Conservation (phyloP, 129 eudicot species). For the Escallonia rubra region DNA sequence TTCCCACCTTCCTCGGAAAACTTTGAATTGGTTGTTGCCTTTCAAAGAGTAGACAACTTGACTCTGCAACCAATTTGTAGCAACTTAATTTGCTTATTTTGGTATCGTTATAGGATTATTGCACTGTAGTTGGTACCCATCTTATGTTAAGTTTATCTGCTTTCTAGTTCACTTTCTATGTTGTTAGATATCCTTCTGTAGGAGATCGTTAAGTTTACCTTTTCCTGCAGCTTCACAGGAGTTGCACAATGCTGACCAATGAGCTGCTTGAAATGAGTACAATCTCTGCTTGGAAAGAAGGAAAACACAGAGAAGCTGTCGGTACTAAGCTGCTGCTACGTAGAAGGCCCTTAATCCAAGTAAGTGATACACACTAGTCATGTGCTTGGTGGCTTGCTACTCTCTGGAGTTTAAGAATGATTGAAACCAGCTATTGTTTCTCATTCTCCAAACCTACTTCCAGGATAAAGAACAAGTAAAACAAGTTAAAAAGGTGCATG, state of each 20-base stretch:
- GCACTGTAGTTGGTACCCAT: background rate
- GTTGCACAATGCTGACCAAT: conserved; percentile 31
- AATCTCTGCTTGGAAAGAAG: conserved; percentile 61
- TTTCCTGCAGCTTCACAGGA: conserved; percentile 50
- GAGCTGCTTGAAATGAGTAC: conserved; percentile 35
- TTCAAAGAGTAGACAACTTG: too few relatives aligned
- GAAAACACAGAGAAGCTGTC: conserved; percentile 27
- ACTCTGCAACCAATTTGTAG: too few relatives aligned
- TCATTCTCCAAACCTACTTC: background rate
- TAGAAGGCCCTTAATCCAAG: conserved; percentile 54
- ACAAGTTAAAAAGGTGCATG: background rate
- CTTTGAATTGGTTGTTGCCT: too few relatives aligned
- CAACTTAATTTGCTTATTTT: background rate
- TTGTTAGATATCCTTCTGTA: background rate
- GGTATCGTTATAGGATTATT: background rate
- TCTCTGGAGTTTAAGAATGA: background rate
- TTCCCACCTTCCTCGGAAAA: too few relatives aligned
- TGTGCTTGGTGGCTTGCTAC: background rate
- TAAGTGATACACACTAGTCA: conserved; percentile 18
- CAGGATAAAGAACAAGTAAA: background rate
- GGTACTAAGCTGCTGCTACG: conserved; percentile 4
- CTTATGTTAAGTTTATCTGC: background rate
- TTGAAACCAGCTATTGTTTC: background rate
- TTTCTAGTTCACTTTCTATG: background rate
- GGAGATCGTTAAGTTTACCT: background rate